Conservation (phyloP, 345 rosid species). For the Citrus trifoliata region DNA sequence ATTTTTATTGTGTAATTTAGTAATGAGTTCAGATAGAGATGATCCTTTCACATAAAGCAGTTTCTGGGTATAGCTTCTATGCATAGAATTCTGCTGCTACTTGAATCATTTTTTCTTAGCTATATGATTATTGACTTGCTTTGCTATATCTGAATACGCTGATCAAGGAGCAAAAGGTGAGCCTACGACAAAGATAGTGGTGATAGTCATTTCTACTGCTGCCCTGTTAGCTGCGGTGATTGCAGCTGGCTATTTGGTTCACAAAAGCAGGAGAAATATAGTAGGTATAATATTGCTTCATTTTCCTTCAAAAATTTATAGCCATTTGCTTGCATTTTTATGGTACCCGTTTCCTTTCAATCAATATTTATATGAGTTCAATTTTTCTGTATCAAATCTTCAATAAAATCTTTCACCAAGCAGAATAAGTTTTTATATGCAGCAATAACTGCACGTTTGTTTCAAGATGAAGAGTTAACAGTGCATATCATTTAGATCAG, state of each 20-base stretch:
- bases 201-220: not conserved
- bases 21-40: slow-evolving; percentile 12
- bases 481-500: no score
- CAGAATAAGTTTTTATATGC: no score
- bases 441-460: no score
- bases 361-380: no score
- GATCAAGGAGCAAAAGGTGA: not conserved
- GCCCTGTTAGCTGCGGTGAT: not conserved
- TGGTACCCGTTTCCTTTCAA: no score
- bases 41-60: not conserved
- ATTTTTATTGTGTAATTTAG: not conserved
- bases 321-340: no score
- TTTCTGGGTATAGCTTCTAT: not conserved
- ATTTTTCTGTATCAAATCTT: no score
- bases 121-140: not conserved
- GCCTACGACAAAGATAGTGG: not conserved
- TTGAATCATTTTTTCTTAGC: not conserved
- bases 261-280: not conserved
- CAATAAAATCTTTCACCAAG: no score
- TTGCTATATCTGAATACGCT: not conserved
- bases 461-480: no score
- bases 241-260: not conserved
- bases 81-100: not conserved
- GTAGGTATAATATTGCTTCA: not conserved
- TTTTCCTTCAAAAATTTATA: not conserved